A percentile compares a stretch with the other conserved stretches of the same genome.
Conservation (phyloP, 768 basidiomycete genomes). For the Phlebiopsis flavidoalba region DNA sequence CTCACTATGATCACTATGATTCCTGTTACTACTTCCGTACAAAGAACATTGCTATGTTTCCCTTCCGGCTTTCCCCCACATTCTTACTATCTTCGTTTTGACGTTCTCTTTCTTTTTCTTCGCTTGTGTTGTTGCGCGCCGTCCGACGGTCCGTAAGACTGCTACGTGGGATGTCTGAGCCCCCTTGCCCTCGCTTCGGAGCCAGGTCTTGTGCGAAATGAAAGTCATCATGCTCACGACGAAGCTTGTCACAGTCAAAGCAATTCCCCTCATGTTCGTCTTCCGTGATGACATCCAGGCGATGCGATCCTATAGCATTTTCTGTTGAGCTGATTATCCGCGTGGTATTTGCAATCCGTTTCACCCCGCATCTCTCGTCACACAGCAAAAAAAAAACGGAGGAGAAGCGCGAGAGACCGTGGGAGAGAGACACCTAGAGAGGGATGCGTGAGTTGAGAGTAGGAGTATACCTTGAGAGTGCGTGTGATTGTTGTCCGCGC, state of each 20-base stretch:
- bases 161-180: conserved; percentile 16
- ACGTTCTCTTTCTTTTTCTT: conserved; percentile 19
- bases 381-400: conserved; percentile 56
- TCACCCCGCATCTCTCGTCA: conserved; percentile 51
- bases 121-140: conserved; percentile 12
- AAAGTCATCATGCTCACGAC: conserved; percentile 81
- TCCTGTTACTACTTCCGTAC: conserved; percentile 23
- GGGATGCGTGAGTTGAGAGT: too few relatives aligned
- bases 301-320: neutral
- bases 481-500: too few relatives aligned
- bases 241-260: conserved; percentile 39
- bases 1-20: neutral
- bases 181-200: conserved; percentile 31
- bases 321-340: neutral
- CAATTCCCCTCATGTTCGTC: conserved; percentile 25
- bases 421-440: neutral
- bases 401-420: neutral
- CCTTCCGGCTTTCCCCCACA: conserved; percentile 17
- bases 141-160: conserved; percentile 21
- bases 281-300: neutral
- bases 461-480: too few relatives aligned
- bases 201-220: conserved; percentile 83
- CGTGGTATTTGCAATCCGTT: conserved; percentile 34
- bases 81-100: conserved; percentile 26
- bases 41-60: conserved; percentile 47